These are phyloP conservation scores for Pogostemon cablin DNA, from an alignment of 257 asterid genomes.

Conservation along the genomic window DNA sequence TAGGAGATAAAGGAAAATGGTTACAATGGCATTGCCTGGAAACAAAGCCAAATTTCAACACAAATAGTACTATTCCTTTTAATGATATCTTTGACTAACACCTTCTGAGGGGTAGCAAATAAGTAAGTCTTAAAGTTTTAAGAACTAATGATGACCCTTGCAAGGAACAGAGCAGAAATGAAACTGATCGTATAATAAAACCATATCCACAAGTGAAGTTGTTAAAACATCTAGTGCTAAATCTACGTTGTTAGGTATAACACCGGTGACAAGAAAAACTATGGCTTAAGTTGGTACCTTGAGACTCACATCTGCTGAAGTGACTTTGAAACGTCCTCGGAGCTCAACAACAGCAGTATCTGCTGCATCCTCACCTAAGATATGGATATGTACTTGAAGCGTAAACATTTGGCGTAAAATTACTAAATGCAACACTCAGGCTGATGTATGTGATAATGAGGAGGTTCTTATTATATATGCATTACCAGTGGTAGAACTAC, in stretches of 20 bases:
- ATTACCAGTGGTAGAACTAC: conserved; percentile 60
- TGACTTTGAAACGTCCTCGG: conserved; percentile 97
- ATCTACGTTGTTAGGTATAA: background rate
- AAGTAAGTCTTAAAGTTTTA: background rate
- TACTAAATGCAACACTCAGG: conserved; percentile 3
- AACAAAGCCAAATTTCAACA: conserved; percentile 36
- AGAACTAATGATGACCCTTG: conserved; percentile 4
- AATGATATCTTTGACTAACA: background rate
- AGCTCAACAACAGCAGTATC: conserved; percentile 86
- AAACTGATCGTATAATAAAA: background rate
- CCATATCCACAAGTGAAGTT: background rate
- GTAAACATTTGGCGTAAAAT: conserved; percentile 15
- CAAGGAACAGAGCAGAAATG: background rate
- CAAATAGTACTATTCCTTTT: conserved; percentile 9
- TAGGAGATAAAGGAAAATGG: conserved; percentile 38
- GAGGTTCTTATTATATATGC: conserved; percentile 16
- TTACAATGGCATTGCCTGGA: conserved; percentile 45
- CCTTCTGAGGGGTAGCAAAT: background rate
- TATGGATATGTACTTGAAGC: conserved; percentile 20
- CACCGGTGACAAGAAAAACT: background rate
- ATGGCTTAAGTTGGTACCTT: conserved; percentile 46
- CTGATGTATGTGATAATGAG: conserved; percentile 12
- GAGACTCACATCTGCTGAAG: conserved; percentile 75
- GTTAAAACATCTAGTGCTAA: background rate
- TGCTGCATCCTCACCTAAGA: conserved; percentile 73